These are phyloP conservation scores for Acacia acuminata DNA, from an alignment of 306 rosid species.

Conservation along the genomic window DNA sequence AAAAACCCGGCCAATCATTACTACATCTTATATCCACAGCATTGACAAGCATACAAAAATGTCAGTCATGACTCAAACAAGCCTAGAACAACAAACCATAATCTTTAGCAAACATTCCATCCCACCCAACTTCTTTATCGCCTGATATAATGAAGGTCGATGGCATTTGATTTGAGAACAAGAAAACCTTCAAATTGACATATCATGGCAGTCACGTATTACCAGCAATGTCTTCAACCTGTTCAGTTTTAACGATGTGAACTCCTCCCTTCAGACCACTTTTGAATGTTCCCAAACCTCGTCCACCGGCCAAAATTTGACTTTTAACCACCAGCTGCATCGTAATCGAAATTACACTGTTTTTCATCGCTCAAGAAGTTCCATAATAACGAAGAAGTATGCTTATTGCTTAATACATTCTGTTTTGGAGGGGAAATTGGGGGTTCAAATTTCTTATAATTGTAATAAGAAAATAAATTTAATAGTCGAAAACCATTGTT, in stretches of 20 bases:
- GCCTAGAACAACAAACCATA: not conserved
- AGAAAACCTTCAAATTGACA: not conserved
- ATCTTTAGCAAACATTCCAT: not conserved
- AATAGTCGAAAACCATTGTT: not conserved
- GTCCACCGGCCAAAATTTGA: conserved; percentile 93
- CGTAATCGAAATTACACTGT: conserved; percentile 34
- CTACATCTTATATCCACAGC: not conserved
- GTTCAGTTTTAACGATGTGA: conserved; percentile 82
- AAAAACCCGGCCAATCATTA: not conserved
- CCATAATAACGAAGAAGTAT: not conserved
- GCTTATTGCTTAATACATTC: not conserved
- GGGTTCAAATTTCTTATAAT: not conserved
- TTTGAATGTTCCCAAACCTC: conserved; percentile 94
- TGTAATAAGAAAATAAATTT: not conserved
- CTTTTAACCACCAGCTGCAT: conserved; percentile 58
- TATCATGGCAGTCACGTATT: conserved; percentile 32
- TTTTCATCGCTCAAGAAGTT: conserved; percentile 4
- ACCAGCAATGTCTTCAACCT: conserved; percentile 90
- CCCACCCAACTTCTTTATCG: not conserved
- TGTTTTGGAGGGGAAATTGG: not conserved
- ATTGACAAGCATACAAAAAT: not conserved
- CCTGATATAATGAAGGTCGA: not conserved
- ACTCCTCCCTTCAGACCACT: conserved; percentile 97
- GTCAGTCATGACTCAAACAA: not conserved
- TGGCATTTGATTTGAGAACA: not conserved